Evolutionary conservation across 352 stramenopile species (phyloP), one percentile per base, ranked within the genome.

Genomic region (Pythium periplocum): DNA sequence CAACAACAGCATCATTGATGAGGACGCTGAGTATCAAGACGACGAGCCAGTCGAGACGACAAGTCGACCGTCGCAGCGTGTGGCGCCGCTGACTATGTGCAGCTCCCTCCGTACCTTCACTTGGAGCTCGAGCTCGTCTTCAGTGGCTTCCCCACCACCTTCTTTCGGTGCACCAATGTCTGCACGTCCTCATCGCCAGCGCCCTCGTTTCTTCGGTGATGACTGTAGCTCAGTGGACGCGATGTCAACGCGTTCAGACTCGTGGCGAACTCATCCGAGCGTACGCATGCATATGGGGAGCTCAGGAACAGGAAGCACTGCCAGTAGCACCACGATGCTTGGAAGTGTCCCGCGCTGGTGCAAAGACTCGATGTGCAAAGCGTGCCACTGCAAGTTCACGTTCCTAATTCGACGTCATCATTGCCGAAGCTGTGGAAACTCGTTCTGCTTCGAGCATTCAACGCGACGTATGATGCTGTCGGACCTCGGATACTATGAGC

Each of bases 361-460:
- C 54, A 91, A 91, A 47, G 67, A 82, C 47, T 46, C 64, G 3
- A 66, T 64, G 40, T 94, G 83, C 66, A 72, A 73, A 26, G 79
- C 86, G 48, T 94, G 83, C 59, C 43, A 75, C 36, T 90, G 80
- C 62, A 69, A 72, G 32, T 94, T 94, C 47, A 73, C 68, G 35
- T 59, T 90, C 42, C 65, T 94, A 12, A 71, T 68, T 45, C 76
- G 83, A 38, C 84, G 84, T 32, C 84, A 95, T 62, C 83, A 95
- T 61, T 95, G 84, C 53, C 84, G 84, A 39, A 76, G 73, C 59
- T 95, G 84, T 55, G 82, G 82, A 37, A 72, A 89, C 54, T 90
- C 82, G 58, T 95, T 92, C 53, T 95, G 84, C 68, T 90, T 76
- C 45, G 82, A 92, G 53, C 83, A 93, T 69, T 92, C 82, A 58